Base-by-base conservation (phyloP, 805 yeast species). In the Cyberlindnera japonica region DNA sequence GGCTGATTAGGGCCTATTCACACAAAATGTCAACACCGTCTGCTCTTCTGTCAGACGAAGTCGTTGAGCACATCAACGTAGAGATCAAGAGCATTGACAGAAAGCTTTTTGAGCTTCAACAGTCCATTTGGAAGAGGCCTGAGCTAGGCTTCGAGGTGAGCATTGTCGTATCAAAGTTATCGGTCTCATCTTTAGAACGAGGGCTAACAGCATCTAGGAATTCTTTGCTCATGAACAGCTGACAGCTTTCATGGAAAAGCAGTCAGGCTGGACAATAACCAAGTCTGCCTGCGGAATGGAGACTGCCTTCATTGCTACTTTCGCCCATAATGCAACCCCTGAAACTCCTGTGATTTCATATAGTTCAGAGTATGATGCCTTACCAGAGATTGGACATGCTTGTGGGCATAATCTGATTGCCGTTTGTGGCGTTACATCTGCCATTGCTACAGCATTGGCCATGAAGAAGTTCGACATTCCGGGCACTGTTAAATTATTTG, bases 331-430 rank as follows among this genome's bases (percentile, higher is more conserved):
- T 6, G 29, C 43, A 3, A 22, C 43, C 2, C 16, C n/a, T 6
- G 7, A 10, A 4, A 38, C 43, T 2, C 38, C 46, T 2, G 31
- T 31, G n/a, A 23, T 43, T 32, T 43, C 46, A 4, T 43, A 22
- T 33, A 43, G 38, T 19, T 18, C 43, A 2, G 46, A 43, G 22
- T 43, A 31, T 18, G 46, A 43, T 26, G 46, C 46, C 2, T 35
- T 43, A 2, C 43, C 43, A 7, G 32, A 28, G 6, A 31, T 43
- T 12, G 46, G 46, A 11, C 46, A 43, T 18, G 46, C 43, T 2
- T 43, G 46, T 33, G 46, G 46, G 7, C 46, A 43, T n/a, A 43
- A 43, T 27, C 29, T 43, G 20, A 43, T 43, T 23, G 31, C 43
- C 5, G 31, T 31, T n/a, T 38, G 43, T 33, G 35, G 39, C 13